A percentile compares a stretch with the other conserved stretches of the same genome.
phyloP scores from a whole-genome alignment of 2,329 filamentous ascomycete genomes.

The Phialemoniopsis sp. region DNA sequence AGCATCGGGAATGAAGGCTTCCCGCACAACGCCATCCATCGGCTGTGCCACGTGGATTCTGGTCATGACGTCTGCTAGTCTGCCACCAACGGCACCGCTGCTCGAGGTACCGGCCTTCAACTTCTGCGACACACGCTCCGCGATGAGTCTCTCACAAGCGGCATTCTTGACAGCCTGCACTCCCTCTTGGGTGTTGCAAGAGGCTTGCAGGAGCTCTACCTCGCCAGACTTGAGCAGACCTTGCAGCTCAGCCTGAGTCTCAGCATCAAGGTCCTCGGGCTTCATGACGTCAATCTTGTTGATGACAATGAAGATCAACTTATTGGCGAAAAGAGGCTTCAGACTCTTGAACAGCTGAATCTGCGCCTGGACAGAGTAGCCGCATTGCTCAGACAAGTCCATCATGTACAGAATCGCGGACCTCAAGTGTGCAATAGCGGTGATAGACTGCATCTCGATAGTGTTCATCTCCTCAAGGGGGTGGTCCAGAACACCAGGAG shows the following conservation, averaged over 20 bases:
- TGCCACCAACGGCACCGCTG: slow-evolving; percentile 71
- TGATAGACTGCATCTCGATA: slow-evolving; percentile 99
- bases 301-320: slow-evolving; percentile 92
- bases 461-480: slow-evolving; percentile 99
- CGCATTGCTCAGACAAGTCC: slow-evolving; percentile 95
- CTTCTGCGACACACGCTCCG: slow-evolving; percentile 91
- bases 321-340: slow-evolving; percentile 95
- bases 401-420: slow-evolving; percentile 97
- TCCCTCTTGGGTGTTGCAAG: slow-evolving; percentile 91
- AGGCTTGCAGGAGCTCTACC: slow-evolving; percentile 88
- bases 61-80: slow-evolving; percentile 85
- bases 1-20: slow-evolving; percentile 85
- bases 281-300: slow-evolving; percentile 96
- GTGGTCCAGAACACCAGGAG: slow-evolving; percentile 96
- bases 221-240: slow-evolving; percentile 79
- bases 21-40: slow-evolving; percentile 71
- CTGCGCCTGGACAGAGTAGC: slow-evolving; percentile 88
- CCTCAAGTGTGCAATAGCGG: slow-evolving; percentile 92
- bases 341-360: slow-evolving; percentile 95
- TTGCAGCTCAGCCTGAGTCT: slow-evolving; percentile 74
- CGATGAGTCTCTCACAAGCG: slow-evolving; percentile 87
- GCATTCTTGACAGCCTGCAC: slow-evolving; percentile 94
- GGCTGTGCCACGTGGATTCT: slow-evolving; percentile 97
- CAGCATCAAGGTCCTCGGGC: slow-evolving; percentile 80
- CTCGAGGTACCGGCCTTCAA: slow-evolving; percentile 83